Evolutionary conservation across 1,139 yeast species (phyloP), one percentile per base, ranked within the genome.

Genomic region (Martiniozyma asiatica): DNA sequence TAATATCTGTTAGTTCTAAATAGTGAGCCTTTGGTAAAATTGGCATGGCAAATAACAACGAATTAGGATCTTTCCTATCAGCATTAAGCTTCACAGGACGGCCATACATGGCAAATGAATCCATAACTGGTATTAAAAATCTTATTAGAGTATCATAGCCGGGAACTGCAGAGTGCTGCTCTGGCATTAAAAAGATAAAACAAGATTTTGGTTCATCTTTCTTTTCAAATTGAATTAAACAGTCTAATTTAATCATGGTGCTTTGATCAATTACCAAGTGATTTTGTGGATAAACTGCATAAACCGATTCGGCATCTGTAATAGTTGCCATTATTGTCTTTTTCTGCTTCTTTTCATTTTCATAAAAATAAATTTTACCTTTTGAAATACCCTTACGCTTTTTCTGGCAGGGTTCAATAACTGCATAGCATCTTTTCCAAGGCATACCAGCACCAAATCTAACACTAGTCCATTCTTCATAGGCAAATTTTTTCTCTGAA

Each of bases 401-500:
- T 46, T 53, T 61, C 55, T 48, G 58, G 7, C 57, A 58, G 7
- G 94, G 96, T 38, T 87, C 84, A 34, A 87, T 70, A n/a, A 85
- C 94, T 1, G 94, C 89, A 61, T 70, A 89, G 50, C 95, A 87
- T 39, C 94, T 67, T 49, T 79, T 81, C 96, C 97, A 89, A 1
- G 96, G 95, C 94, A 84, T 84, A 21, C 98, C 98, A 12, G 92
- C 72, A 11, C 97, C 97, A 53, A 87, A 87, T 41, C 97, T 65
- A 16, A 89, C 93, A 53, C 87, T 71, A 22, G 81, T 85, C 96
- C 95, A 87, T 48, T 87, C 95, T 53, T 84, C 95, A 48, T 84
- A 93, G 37, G 72, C 74, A 49, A 76, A 81, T 46, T 89, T 72
- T 19, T 89, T 79, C 44, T 82, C 94, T 1, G 93, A 77, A 37